These are phyloP conservation scores for Penicillium sp. DNA, from an alignment of 2,329 filamentous ascomycete species.

Conservation along the genomic window DNA sequence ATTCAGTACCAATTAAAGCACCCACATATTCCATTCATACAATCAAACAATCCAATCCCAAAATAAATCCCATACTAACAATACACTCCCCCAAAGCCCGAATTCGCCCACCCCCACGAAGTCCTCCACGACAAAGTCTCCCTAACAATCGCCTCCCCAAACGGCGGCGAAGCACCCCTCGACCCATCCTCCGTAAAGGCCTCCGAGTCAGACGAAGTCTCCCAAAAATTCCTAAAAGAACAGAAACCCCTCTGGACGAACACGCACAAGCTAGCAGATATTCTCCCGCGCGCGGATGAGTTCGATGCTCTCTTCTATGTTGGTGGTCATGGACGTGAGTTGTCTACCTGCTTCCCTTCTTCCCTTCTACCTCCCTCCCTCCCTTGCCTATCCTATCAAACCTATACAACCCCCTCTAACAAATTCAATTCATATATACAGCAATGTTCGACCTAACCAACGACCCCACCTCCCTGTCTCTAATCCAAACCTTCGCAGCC, in stretches of 20 bases:
- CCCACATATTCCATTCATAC: too few relatives aligned
- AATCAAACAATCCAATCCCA: background rate
- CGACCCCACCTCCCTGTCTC: slow-evolving; percentile 41
- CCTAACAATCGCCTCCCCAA: slow-evolving; percentile 60
- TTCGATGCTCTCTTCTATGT: slow-evolving; percentile 65
- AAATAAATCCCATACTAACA: background rate
- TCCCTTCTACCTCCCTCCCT: background rate
- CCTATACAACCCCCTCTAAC: slow-evolving; percentile 1
- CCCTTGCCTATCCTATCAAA: too few relatives aligned
- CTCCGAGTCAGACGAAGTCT: slow-evolving; percentile 55
- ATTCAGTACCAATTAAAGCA: background rate
- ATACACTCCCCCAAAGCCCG: slow-evolving; percentile 39
- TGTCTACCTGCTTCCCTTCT: background rate
- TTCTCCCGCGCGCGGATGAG: slow-evolving; percentile 56
- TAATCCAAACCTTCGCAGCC: slow-evolving; percentile 50
- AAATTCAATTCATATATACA: slow-evolving; percentile 3
- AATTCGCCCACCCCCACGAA: slow-evolving; percentile 65
- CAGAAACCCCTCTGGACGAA: slow-evolving; percentile 62
- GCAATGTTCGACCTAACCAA: slow-evolving; percentile 52
- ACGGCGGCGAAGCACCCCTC: slow-evolving; percentile 60
- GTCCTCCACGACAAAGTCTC: slow-evolving; percentile 55
- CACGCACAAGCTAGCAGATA: slow-evolving; percentile 57
- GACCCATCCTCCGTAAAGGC: slow-evolving; percentile 58
- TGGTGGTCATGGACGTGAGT: slow-evolving; percentile 57
- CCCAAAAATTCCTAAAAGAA: slow-evolving; percentile 55